These are phyloP conservation scores for Asclepias syriaca DNA, from an alignment of 257 asterid species.

Conservation along the genomic window DNA sequence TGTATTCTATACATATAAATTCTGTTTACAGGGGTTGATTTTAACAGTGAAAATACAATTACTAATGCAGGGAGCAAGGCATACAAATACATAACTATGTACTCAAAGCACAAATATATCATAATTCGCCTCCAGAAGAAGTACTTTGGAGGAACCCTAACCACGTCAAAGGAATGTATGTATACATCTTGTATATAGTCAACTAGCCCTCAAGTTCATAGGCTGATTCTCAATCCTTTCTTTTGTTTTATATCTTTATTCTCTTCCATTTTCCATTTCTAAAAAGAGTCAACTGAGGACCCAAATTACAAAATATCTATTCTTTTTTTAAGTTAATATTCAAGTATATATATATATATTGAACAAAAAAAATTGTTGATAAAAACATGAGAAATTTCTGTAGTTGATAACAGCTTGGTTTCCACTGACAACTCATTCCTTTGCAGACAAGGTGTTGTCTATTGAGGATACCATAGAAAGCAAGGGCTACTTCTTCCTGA, in stretches of 20 bases:
- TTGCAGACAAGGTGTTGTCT: slow-evolving; percentile 50
- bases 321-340: not conserved
- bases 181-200: not conserved
- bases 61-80: slow-evolving; percentile 41
- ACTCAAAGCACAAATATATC: slow-evolving; percentile 38
- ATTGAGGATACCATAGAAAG: slow-evolving; percentile 33
- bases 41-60: slow-evolving; percentile 8
- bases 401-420: not conserved
- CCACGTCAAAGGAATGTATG: slow-evolving; percentile 48
- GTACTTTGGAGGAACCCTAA: slow-evolving; percentile 46
- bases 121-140: slow-evolving; percentile 45
- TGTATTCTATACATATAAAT: not conserved
- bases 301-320: not conserved
- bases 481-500: slow-evolving; percentile 33
- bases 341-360: no score
- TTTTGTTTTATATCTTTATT: not conserved
- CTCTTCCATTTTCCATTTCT: not conserved
- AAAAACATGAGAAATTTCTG: not conserved
- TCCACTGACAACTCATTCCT: slow-evolving; percentile 13
- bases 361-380: not conserved
- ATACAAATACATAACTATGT: slow-evolving; percentile 35
- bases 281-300: not conserved
- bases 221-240: not conserved
- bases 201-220: not conserved
- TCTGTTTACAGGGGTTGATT: not conserved